Evolutionary conservation across 139 green algal species (phyloP), one percentile per base, ranked within the genome.

Genomic region (Haematococcus lacustris): DNA sequence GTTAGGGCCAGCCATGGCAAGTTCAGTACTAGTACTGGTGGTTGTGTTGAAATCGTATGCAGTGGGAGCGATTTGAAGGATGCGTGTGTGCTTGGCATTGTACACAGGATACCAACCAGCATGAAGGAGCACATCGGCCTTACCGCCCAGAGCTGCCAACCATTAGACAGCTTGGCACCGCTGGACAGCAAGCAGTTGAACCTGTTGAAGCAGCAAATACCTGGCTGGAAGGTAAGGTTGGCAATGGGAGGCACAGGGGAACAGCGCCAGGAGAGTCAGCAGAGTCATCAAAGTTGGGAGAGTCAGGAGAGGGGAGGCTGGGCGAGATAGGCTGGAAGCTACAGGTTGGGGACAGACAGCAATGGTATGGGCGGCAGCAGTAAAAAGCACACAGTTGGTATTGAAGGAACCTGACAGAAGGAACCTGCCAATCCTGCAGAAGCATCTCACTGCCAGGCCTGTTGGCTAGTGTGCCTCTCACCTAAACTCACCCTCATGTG

Each of bases 191-290:
- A 61, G 23, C 59, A 77, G 32, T 34, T 61, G 4, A 69, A 89
- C 61, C 70, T 76, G 9, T 39, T 86, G 33, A 80, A 82, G 37
- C 78, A 89, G 35, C 83, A 89, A 77, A 78, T 88, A 38, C 57
- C 50, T 1, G 53, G 50, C 1, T 69, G 67, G 67, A 72, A 64
- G 67, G 67, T 72, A 33, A 47, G 66, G 26, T 5, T 37, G 38
- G 47, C 47, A 57, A 57, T 57, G 13, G 47, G 13, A 13, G 13
- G 47, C 13, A 21, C 21, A 57, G 47, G 21, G 21, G 47, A 21
- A 21, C 47, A 57, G 47, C 47, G 13, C 47, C 13, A 21, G 21
- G 47, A 28, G 21, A 57, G 47, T 13, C 47, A 28, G n/a, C 47
- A 57, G 47, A 57, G 21, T n/a, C 13, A 28, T n/a, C 13, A 28